Percentiles rank a stretch among this genome's conserved stretches.
Conservation (phyloP, 495 filamentous ascomycete genomes). For the Talaromyces wortmannii region DNA sequence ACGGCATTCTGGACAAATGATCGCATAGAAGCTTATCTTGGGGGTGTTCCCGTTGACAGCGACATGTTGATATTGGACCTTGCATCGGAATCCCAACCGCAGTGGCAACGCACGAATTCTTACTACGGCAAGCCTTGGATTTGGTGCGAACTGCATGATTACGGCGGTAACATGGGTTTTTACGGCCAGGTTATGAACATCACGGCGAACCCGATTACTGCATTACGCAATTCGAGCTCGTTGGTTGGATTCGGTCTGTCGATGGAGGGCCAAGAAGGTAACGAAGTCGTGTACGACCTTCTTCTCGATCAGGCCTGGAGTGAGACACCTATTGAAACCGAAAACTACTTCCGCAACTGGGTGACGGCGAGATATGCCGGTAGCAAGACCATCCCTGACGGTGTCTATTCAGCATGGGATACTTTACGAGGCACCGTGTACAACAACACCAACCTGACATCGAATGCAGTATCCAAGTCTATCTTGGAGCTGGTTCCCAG, state of each 20-base stretch:
- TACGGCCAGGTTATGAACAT: slow-evolving; percentile 46
- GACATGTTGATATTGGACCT: slow-evolving; percentile 49
- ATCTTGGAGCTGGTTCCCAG: slow-evolving; percentile 39
- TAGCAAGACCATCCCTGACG: slow-evolving; percentile 19
- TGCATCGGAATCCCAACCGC: slow-evolving; percentile 41
- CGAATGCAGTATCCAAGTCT: slow-evolving; percentile 36
- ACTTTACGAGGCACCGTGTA: slow-evolving; percentile 38
- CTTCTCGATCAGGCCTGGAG: slow-evolving; percentile 46
- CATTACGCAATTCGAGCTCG: slow-evolving; percentile 24
- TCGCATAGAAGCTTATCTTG: slow-evolving; percentile 40
- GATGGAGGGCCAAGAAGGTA: slow-evolving; percentile 48
- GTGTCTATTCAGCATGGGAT: slow-evolving; percentile 41
- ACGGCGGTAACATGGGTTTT: slow-evolving; percentile 43
- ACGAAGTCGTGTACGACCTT: slow-evolving; percentile 46
- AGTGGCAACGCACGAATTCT: slow-evolving; percentile 44
- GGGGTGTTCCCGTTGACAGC: slow-evolving; percentile 31
- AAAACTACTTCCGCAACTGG: slow-evolving; percentile 41
- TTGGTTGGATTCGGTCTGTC: slow-evolving; percentile 41
- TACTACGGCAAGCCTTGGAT: slow-evolving; percentile 51
- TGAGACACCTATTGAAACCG: slow-evolving; percentile 31
- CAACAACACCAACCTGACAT: slow-evolving; percentile 43
- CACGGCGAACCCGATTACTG: slow-evolving; percentile 38
- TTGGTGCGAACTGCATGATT: slow-evolving; percentile 43
- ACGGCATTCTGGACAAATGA: slow-evolving; percentile 42
- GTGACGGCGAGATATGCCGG: slow-evolving; percentile 35